Evolutionary conservation across 2,329 filamentous ascomycete genomes (phyloP).

Genomic region (Colletotrichum orbiculare): DNA sequence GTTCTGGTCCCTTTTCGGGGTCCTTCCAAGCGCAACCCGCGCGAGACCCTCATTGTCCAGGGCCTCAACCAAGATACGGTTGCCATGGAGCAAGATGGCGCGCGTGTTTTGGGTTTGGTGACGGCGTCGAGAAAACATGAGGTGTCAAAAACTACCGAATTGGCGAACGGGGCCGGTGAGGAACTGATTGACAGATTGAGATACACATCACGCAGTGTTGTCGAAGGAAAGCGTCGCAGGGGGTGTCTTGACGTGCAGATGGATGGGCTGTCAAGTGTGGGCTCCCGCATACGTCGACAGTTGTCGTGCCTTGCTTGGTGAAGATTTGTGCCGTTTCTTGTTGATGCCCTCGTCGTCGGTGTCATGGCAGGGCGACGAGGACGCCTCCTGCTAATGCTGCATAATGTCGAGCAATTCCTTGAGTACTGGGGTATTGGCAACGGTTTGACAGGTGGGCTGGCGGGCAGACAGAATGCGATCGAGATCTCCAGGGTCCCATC

Average conservation of each 20-base stretch:
- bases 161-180: conserved; percentile 9
- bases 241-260: conserved; percentile 16
- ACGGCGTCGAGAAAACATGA: conserved; percentile 14
- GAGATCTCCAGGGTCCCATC: conserved; percentile 32
- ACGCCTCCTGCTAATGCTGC: neutral
- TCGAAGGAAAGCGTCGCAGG: neutral
- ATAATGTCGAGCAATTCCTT: neutral
- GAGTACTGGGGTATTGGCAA: neutral
- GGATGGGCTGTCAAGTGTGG: neutral
- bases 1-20: neutral
- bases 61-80: conserved; percentile 15
- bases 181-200: neutral
- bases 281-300: conserved; percentile 1
- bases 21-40: neutral
- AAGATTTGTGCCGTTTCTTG: conserved; percentile 10
- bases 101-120: conserved; percentile 7
- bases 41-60: neutral
- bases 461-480: conserved; percentile 9
- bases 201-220: neutral
- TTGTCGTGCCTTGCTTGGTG: conserved; percentile 8
- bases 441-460: conserved; percentile 12
- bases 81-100: conserved; percentile 6
- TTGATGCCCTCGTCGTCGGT: neutral
- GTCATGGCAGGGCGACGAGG: neutral
- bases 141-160: conserved; percentile 20